Evolutionary conservation across 495 filamentous ascomycete species (phyloP).

Genomic region (Annulohypoxylon moriforme): DNA sequence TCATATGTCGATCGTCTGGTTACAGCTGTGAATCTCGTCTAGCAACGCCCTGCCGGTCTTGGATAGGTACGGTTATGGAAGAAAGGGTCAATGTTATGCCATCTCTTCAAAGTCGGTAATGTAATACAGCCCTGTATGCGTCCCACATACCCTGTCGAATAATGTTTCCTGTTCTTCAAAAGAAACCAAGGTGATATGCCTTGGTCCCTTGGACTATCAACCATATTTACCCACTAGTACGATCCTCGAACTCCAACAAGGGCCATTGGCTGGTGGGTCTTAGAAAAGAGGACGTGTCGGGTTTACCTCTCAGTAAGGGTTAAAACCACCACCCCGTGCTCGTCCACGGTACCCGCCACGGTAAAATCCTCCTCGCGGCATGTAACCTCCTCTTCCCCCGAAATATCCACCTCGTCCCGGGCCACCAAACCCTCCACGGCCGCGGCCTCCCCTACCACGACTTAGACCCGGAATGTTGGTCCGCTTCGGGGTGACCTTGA

Average conservation of each 20-base stretch:
- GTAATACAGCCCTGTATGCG: slow-evolving; percentile 34
- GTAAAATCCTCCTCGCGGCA: slow-evolving; percentile 74
- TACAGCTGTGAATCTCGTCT: slow-evolving; percentile 21
- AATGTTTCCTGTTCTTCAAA: slow-evolving; percentile 22
- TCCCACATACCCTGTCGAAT: slow-evolving; percentile 34
- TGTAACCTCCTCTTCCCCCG: slow-evolving; percentile 72
- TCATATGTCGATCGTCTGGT: slow-evolving; percentile 16
- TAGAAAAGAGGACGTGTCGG: slow-evolving; percentile 9
- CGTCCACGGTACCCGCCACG: slow-evolving; percentile 84
- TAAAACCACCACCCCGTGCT: slow-evolving; percentile 67
- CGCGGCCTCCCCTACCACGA: slow-evolving; percentile 77
- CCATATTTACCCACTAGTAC: slow-evolving; percentile 24
- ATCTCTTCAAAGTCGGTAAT: slow-evolving; percentile 35
- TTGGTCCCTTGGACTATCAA: slow-evolving; percentile 29
- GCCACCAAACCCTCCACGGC: slow-evolving; percentile 69
- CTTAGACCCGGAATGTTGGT: slow-evolving; percentile 97
- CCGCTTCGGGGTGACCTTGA: slow-evolving; percentile 98
- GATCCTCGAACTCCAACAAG: slow-evolving; percentile 12
- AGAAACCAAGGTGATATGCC: slow-evolving; percentile 21
- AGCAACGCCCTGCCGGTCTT: slow-evolving; percentile 13
- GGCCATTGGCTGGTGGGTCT: background rate
- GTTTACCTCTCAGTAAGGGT: slow-evolving; percentile 31
- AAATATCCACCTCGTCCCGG: slow-evolving; percentile 56
- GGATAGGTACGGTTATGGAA: slow-evolving; percentile 22
- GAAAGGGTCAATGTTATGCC: slow-evolving; percentile 28